These are phyloP conservation scores for Aspergillus nidulans DNA, from an alignment of 495 filamentous ascomycete genomes.

Conservation along the genomic window DNA sequence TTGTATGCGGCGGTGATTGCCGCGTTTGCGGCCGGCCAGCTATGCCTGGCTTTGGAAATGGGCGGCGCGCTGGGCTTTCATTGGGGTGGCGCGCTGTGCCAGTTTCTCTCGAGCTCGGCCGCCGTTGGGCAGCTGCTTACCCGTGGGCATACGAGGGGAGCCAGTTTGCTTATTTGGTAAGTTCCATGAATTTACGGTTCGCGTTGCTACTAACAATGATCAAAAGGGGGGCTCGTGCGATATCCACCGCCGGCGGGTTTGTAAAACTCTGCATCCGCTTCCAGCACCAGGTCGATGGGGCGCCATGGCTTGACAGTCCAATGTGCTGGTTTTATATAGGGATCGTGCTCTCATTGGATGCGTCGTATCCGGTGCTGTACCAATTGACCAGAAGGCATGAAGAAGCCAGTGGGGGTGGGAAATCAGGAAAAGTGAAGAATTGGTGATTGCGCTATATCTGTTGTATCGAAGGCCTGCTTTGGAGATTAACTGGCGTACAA, in stretches of 20 bases:
- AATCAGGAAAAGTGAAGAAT: no score
- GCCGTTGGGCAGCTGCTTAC: neutral
- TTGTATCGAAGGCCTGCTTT: no score
- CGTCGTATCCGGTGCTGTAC: neutral
- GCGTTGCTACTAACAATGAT: no score
- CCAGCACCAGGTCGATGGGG: neutral
- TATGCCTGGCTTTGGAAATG: slow-evolving; percentile 4
- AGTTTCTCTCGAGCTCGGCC: neutral
- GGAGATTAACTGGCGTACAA: no score
- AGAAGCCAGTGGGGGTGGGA: no score
- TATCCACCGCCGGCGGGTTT: neutral
- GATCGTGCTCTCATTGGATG: neutral
- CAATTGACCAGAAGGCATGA: no score
- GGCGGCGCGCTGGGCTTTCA: neutral
- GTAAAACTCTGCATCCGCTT: neutral
- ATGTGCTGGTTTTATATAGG: neutral
- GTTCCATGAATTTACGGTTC: no score
- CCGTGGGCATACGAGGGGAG: neutral
- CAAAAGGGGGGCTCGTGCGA: neutral
- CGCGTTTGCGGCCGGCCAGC: slow-evolving; percentile 3
- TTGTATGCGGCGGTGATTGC: slow-evolving; percentile 6
- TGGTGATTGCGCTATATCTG: no score
- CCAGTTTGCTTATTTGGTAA: slow-evolving; percentile 1
- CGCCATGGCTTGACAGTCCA: neutral
- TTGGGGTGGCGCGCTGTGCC: neutral